phyloP scores from a whole-genome alignment of 2,329 filamentous ascomycete species.

The Xylaria sp. region DNA sequence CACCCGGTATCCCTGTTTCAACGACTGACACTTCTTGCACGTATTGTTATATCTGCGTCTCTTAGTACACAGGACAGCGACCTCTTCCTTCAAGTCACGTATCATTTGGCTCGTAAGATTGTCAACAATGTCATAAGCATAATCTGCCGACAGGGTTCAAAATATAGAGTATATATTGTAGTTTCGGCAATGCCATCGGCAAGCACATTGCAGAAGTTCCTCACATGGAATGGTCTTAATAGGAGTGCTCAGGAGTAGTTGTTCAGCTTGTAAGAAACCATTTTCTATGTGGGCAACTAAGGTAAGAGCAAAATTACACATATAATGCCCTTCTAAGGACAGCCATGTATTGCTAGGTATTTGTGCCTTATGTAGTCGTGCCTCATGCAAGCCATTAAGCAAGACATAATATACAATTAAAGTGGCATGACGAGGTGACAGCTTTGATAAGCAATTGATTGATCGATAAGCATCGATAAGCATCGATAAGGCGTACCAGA shows the following conservation, averaged over 20 bases:
- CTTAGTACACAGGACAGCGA: background rate
- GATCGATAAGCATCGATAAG: constrained; percentile 16
- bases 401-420: background rate
- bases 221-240: too few relatives aligned
- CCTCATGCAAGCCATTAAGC: too few relatives aligned
- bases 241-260: background rate
- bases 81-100: background rate
- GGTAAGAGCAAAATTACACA: too few relatives aligned
- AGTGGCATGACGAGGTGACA: background rate
- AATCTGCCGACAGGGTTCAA: background rate
- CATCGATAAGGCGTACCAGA: constrained; percentile 2
- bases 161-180: background rate
- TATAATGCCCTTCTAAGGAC: too few relatives aligned
- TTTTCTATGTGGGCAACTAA: too few relatives aligned
- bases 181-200: too few relatives aligned
- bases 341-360: too few relatives aligned
- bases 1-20: background rate
- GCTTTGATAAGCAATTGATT: background rate
- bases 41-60: background rate
- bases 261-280: background rate
- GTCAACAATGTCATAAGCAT: background rate
- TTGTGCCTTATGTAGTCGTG: too few relatives aligned
- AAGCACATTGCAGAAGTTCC: too few relatives aligned
- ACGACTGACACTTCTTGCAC: background rate
- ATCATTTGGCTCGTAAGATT: background rate